Evolutionary conservation across 352 stramenopile species (phyloP).

Genomic region (Thraustochytrium aureum): DNA sequence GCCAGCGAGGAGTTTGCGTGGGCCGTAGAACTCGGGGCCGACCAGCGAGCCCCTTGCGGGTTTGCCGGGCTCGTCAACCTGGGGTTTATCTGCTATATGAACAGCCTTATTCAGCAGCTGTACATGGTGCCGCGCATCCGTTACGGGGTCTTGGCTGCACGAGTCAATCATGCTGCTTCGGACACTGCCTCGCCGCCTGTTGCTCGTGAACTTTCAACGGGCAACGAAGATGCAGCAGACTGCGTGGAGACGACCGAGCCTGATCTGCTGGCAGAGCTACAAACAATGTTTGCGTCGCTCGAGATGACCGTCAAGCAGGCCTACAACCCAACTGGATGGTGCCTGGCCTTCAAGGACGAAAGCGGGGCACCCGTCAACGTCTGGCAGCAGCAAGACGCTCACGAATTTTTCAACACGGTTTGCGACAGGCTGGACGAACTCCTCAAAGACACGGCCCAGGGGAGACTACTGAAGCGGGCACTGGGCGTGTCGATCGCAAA

Average conservation of each 20-base stretch:
- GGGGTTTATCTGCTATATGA: slow-evolving; percentile 64
- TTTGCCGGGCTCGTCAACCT: slow-evolving; percentile 59
- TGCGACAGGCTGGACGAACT: slow-evolving; percentile 57
- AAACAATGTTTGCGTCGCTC: slow-evolving; percentile 60
- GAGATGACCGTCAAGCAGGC: slow-evolving; percentile 44
- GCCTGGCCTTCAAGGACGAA: slow-evolving; percentile 57
- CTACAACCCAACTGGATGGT: slow-evolving; percentile 57
- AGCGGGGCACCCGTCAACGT: slow-evolving; percentile 59
- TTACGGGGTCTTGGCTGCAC: slow-evolving; percentile 23
- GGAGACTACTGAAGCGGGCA: slow-evolving; percentile 9
- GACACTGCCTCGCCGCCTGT: background rate
- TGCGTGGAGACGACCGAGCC: background rate
- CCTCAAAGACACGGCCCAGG: slow-evolving; percentile 3
- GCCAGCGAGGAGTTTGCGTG: too few relatives aligned
- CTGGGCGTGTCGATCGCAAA: slow-evolving; percentile 58
- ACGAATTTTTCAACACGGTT: slow-evolving; percentile 62
- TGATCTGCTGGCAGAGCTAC: slow-evolving; percentile 58
- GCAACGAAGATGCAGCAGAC: background rate
- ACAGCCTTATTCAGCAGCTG: slow-evolving; percentile 61
- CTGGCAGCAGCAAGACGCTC: slow-evolving; percentile 61
- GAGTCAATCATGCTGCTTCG: too few relatives aligned
- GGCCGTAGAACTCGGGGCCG: slow-evolving; percentile 12
- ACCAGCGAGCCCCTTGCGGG: slow-evolving; percentile 32
- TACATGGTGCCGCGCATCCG: slow-evolving; percentile 58
- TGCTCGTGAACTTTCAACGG: background rate